phyloP scores from a whole-genome alignment of 768 basidiomycete species.

The Mycena sanguinolenta region DNA sequence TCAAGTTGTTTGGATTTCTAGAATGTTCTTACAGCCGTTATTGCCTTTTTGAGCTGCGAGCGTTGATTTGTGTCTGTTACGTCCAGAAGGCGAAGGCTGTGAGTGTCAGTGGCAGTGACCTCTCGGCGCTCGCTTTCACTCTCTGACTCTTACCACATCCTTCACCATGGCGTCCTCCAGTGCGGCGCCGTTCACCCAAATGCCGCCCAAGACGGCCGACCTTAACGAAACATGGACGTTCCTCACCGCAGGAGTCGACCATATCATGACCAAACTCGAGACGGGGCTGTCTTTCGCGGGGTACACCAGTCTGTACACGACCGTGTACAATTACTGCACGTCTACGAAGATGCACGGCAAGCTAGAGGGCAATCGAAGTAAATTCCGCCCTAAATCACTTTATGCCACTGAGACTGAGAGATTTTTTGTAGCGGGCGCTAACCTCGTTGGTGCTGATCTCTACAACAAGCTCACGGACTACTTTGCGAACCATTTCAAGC shows the following conservation, averaged over 20 bases:
- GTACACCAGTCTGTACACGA: constrained; percentile 92
- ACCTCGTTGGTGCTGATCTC: constrained; percentile 96
- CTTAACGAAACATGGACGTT: constrained; percentile 39
- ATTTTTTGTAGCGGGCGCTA: constrained; percentile 78
- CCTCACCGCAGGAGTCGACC: constrained; percentile 72
- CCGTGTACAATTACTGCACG: constrained; percentile 98
- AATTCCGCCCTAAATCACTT: constrained; percentile 36
- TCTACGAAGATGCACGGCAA: constrained; percentile 57
- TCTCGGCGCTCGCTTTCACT: no score
- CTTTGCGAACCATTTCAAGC: constrained; percentile 87
- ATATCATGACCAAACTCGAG: constrained; percentile 92
- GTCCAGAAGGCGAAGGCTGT: no score
- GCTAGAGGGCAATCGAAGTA: constrained; percentile 74
- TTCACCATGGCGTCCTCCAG: constrained; percentile 26
- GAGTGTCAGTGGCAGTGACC: no score
- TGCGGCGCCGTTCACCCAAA: constrained; percentile 34
- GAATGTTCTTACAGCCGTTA: no score
- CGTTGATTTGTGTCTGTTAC: no score
- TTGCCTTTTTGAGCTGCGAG: no score
- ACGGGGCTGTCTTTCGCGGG: constrained; percentile 81
- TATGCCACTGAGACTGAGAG: constrained; percentile 39
- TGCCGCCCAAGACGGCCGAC: constrained; percentile 40
- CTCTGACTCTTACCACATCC: no score
- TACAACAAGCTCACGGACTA: constrained; percentile 95
- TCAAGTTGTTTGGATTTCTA: background rate